Evolutionary conservation across 495 filamentous ascomycete species (phyloP), one percentile per base, ranked within the genome.

Genomic region (Opeltia flavorubescens): DNA sequence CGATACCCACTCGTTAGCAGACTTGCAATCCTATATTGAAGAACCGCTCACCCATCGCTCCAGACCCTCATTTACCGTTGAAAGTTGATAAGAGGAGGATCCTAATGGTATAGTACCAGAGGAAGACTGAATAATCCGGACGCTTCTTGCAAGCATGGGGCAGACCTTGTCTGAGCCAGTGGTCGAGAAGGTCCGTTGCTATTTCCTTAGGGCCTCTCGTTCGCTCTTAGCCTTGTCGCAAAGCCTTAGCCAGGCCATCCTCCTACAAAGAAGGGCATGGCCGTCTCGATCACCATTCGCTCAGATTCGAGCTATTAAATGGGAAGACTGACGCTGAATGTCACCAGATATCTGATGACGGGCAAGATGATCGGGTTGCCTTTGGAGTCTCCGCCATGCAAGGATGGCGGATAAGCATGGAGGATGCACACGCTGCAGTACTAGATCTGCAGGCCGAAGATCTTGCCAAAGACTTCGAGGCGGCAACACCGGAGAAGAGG

Each of bases 381-480:
- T 98, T 83, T 62, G 91, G 93, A 55, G 77, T 98, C 50, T 96
- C 93, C 53, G 85, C 86, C 64, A 98, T 98, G 91, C 91, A 98
- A 67, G 91, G 91, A 70, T 98, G 91, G 91, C 83, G 91, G 66
- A 95, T 96, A 64, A 93, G 85, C 66, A 98, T 98, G 91, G 91
- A 98, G 63, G 91, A 98, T 59, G 80, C 91, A 48, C 91, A 98
- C 67, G 84, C 86, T 30, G 74, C 83, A 18, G 64, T 94, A 24
- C 82, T 98, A 57, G 85, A 96, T 64, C 76, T 98, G 50, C 76
- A 93, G 56, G 75, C 81, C 50, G 72, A 72, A 50, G 66, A 70
- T 46, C 68, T 70, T 36, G 64, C 70, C 36, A 69, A 74, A 30
- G 68, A 72, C 29, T 67, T 73, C 43, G 78, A 80, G 62, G 68